Evolutionary conservation across 2,329 filamentous ascomycete genomes (phyloP), one percentile per base, ranked within the genome.

Genomic region (Furcasterigmium sp.): DNA sequence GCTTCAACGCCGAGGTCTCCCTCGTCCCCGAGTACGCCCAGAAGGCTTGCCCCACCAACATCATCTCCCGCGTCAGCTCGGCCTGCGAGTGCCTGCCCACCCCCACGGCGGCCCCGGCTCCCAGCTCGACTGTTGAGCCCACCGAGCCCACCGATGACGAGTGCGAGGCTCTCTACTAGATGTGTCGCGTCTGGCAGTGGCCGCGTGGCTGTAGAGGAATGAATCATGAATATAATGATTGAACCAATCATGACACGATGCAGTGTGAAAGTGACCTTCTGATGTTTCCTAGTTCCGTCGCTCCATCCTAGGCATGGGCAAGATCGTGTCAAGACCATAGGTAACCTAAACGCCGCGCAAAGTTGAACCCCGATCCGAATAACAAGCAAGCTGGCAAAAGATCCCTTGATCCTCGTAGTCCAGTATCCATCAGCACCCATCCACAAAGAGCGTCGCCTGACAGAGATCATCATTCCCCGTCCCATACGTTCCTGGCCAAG

Each of bases 21-120:
- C 49, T 48, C 10, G 46, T 53, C 3, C 51, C 51, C 13, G 23
- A 37, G 10, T 53, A 50, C 29, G 51, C 51, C 14, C 37, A 40
- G 8, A 44, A 48, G 38, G 49, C 47, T 8, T 53, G 51, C 39
- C 39, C 44, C 11, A 46, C 43, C 7, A 53, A 53, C 21, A 41
- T 47, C 23, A 51, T 53, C 41, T 51, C 51, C 3, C 46, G 51
- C 14, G 51, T 49, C 14, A 53, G 50, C 41, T 51, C 46, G 4
- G 51, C 51, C 7, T 53, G 52, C 46, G 50, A 49, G 3, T 54
- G 52, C 43, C 30, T 54, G 43, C 52, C 52, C 1, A 52, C 52
- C 7, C 45, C 51, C 6, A 51, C 51, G 20, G 43, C 47, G 8
- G 8, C 8, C 32, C 28, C 34, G 8, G 32, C 18, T 19, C 18